A percentile compares a stretch with the other conserved stretches of the same genome.
Evolutionary conservation across 495 filamentous ascomycete species (phyloP).

Genomic region (Penicillium dipodomyicola): DNA sequence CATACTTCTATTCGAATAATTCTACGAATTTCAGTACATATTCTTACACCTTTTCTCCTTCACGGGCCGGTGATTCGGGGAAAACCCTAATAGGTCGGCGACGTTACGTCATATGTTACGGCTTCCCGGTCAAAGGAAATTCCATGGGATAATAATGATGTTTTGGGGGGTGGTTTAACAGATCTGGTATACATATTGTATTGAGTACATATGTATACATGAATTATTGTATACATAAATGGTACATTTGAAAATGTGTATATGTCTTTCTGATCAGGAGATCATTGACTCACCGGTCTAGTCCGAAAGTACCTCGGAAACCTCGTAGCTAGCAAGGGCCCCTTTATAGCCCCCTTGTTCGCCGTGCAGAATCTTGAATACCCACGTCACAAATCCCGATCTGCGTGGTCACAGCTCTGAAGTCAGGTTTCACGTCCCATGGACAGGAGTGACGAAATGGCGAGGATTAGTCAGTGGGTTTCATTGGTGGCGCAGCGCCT

Average conservation of each 20-base stretch:
- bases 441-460: slow-evolving; percentile 5
- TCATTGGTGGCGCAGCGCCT: slow-evolving; percentile 5
- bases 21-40: not conserved
- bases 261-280: too few relatives aligned
- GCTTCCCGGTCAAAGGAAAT: slow-evolving; percentile 6
- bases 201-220: too few relatives aligned
- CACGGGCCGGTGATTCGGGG: slow-evolving; percentile 14
- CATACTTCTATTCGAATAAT: not conserved
- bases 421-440: not conserved
- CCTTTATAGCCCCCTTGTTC: slow-evolving; percentile 3
- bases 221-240: too few relatives aligned
- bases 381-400: slow-evolving; percentile 6
- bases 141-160: slow-evolving; percentile 13
- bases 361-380: slow-evolving; percentile 5
- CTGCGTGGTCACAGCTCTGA: not conserved
- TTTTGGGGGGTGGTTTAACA: not conserved
- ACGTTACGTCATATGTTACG: slow-evolving; percentile 11
- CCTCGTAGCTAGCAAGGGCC: not conserved
- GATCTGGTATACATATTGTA: too few relatives aligned
- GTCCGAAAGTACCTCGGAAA: not conserved
- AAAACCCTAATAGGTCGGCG: slow-evolving; percentile 1
- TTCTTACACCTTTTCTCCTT: not conserved
- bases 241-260: not conserved
- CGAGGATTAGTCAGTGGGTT: slow-evolving; percentile 1
- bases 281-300: not conserved